phyloP scores from a whole-genome alignment of 768 basidiomycete genomes.

The Boletus subparvulus region DNA sequence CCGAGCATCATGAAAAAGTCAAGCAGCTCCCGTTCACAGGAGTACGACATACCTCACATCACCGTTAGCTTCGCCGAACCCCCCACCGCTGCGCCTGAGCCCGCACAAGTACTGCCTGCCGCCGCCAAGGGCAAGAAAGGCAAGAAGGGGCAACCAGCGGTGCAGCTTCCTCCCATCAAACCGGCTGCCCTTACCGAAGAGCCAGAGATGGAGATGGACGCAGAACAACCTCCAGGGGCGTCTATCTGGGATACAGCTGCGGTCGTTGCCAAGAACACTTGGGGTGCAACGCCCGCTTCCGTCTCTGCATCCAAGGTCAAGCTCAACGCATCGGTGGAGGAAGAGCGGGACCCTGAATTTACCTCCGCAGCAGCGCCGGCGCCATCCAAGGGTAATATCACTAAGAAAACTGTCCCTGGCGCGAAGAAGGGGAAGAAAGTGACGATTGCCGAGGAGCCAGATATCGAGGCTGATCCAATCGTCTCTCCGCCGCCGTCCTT shows the following conservation, averaged over 20 bases:
- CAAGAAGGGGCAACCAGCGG: conserved; percentile 21
- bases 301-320: conserved; percentile 4
- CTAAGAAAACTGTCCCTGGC: conserved; percentile 10
- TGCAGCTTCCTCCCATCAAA: conserved; percentile 11
- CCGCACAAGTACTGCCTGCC: conserved; percentile 9
- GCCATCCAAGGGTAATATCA: conserved; percentile 4
- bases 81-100: not conserved
- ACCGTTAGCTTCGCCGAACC: conserved; percentile 26
- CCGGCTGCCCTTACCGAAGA: conserved; percentile 20
- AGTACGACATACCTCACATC: conserved; percentile 28
- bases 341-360: conserved; percentile 5
- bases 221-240: conserved; percentile 19
- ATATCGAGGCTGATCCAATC: conserved; percentile 27
- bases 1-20: conserved; percentile 29
- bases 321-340: conserved; percentile 2
- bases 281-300: conserved; percentile 7
- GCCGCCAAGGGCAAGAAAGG: conserved; percentile 25
- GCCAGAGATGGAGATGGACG: conserved; percentile 14
- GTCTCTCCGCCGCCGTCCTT: conserved; percentile 11
- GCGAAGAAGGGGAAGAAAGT: conserved; percentile 28
- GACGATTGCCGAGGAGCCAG: conserved; percentile 26
- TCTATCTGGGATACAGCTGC: conserved; percentile 21
- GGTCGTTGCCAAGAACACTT: conserved; percentile 8
- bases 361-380: not conserved
- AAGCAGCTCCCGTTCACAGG: conserved; percentile 25